Base-by-base conservation (phyloP, 2,329 filamentous ascomycete genomes). In the Botrytis fragariae region DNA sequence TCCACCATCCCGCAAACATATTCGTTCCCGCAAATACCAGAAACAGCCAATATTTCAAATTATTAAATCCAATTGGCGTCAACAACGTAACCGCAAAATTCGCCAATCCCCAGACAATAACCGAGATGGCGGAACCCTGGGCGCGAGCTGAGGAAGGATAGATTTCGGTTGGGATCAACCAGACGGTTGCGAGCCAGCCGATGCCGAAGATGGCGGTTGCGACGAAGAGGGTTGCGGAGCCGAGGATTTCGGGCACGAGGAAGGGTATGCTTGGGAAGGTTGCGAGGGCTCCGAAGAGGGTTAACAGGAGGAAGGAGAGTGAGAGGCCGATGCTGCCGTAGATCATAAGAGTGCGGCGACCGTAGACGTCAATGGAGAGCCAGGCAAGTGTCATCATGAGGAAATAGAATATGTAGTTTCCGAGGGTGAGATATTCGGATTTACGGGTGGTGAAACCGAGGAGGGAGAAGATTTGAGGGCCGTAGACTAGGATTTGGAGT, bases 111-210 rank as follows among this genome's bases (percentile, higher is more conserved):
- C 90, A 91, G 9, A 86, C 86, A 74, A 86, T 88, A 0, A 89
- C 91, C 0, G 88, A 89, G 3, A 91, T 82, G 1, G 89, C 89
- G 0, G 91, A 89, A 48, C 91, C 91, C 79, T 92, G 92, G 4
- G 90, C 89, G 10, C 90, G 84, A 0, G 88, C 82, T 0, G 84
- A 85, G 1, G 85, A 86, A 0, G 89, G 88, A 61, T 92, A 92
- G n/a, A 93, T 89, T 74, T 93, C 88, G 44, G 85, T 84, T 0
- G 85, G 84, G 72, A 85, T 80, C 0, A 90, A 81, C 88, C 88
- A 90, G 29, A 87, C 84, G 1, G 88, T 87, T 1, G 87, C 83
- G 3, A 90, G 82, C 88, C 88, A 90, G 37, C 87, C 87, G 62
- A 90, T 87, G 6, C 88, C 88, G 74, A 90, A 90, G 29, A 87